phyloP scores from a whole-genome alignment of 805 yeast genomes.

The Candida coleopterorum region DNA sequence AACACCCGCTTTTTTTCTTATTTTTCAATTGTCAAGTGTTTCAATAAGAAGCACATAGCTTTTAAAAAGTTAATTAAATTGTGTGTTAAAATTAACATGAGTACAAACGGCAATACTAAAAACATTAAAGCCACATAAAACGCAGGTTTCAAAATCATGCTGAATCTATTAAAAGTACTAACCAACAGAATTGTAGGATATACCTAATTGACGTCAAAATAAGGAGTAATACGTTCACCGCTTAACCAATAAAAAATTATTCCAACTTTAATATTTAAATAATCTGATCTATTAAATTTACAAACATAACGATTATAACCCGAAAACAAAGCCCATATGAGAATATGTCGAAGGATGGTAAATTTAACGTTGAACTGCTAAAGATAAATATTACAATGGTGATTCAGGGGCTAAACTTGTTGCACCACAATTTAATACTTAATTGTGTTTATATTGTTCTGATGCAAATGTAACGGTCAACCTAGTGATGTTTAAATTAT shows the following conservation, averaged over 20 bases:
- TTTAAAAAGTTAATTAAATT: too few species aligned
- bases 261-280: constrained; percentile 22
- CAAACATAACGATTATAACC: constrained; percentile 15
- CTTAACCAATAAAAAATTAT: constrained; percentile 10
- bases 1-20: too few species aligned
- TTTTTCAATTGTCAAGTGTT: too few species aligned
- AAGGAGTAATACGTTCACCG: constrained; percentile 5
- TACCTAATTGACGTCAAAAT: neutral
- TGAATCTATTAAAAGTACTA: neutral
- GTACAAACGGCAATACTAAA: too few species aligned
- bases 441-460: constrained; percentile 28
- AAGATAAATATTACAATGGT: constrained; percentile 8
- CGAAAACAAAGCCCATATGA: constrained; percentile 10
- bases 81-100: too few species aligned
- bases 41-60: too few species aligned
- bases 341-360: constrained; percentile 7
- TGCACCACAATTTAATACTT: constrained; percentile 20
- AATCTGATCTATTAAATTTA: constrained; percentile 18
- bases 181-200: neutral
- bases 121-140: too few species aligned
- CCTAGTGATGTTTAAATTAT: constrained; percentile 15
- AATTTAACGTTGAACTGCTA: constrained; percentile 13
- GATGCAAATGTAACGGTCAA: constrained; percentile 11
- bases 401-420: constrained; percentile 10
- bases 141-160: too few species aligned